Base-by-base conservation (phyloP, 1,284 basidiomycete species). In the Tilletia walkeri region DNA sequence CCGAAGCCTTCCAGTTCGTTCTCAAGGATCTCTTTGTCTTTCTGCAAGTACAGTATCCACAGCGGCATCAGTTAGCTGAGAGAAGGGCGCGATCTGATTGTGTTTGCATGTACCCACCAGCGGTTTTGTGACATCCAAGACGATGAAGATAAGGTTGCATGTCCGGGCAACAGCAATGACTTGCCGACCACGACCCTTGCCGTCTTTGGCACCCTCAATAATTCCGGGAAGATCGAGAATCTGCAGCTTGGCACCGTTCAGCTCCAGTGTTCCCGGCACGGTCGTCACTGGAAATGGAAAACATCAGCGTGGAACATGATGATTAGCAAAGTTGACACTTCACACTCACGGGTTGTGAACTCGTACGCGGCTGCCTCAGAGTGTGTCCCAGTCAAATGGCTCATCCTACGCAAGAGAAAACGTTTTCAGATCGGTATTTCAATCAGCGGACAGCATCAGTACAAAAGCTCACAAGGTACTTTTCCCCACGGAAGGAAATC, bases 321-420 rank as follows among this genome's bases (percentile, higher is more conserved):
- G 20, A 36, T 41, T 16, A 41, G 36, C 6, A 2, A 30, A 12
- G 9, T 38, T 18, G 45, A 20, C 16, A 48, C n/a, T 24, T 34
- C 9, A n/a, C 12, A 69, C 79, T 67, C 20, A 82, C 76, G 77
- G 73, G 87, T 88, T 10, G 96, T 99, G 86, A 99, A 99, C 84
- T 99, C 95, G 82, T 99, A 99, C 74, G 92, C 95, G 6, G 96
- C 97, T n/a, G 91, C 91, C 85, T 97, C 94, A 50, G 95, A 98
- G 79, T 95, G 92, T 30, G 95, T 99, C 69, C 96, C 96, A 65
- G 95, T 99, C 72, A 99, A 87, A 83, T 95, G 97, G 59, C 94
- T 95, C 95, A 99, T 99, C 67, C 96, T 87, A 1, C 36, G 53
- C 9, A 30, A 41, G 77, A 56, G 6, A 39, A 80, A 61, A 61